Base-by-base conservation (phyloP, 2,329 filamentous ascomycete species). In the Colletotrichum truncatum region DNA sequence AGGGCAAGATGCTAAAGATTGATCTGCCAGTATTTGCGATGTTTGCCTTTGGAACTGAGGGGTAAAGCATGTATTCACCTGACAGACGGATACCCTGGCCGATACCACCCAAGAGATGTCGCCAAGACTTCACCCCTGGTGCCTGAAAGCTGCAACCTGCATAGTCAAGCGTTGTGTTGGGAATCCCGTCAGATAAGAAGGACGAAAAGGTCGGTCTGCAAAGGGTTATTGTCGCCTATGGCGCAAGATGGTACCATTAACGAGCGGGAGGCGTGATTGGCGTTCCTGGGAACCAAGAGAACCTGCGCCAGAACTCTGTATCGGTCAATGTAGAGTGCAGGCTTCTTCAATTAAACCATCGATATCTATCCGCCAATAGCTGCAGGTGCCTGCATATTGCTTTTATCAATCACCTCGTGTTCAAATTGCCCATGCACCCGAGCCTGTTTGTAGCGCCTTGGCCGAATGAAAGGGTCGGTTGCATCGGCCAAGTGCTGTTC, bases 211-310 rank as follows among this genome's bases (percentile, higher is more conserved):
- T 36, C 14, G 30, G 3, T 14, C n/a, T 48, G 0, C 0, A 4
- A 28, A 25, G 8, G 4, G 9, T 32, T 6, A 0, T 16, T 26
- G 7, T 38, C 41, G 26, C 34, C 18, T 43, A 30, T 52, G 16
- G 45, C 54, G 60, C 54, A 12, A 46, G 23, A 64, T 64, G 32
- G 45, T 54, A 59, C 23, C 54, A 64, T 51, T 11, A 11, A 6
- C 7, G 38, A n/a, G 52, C 14, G 3, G 0, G 5, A 8, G 11
- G 3, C 25, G 14, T 36, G 23, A 32, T 38, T 45, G 23, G 23
- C n/a, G 12, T 30, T 8, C 25, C 4, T 43, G 52, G 21, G 43
- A 26, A 5, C 1, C 1, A 3, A n/a, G 23, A 6, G 34, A 11
- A 36, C 25, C 26, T 48, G 32, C 26, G n/a, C n/a, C n/a, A 46